These are phyloP conservation scores for Inga leiocalycina DNA, from an alignment of 306 rosid genomes.

Conservation along the genomic window DNA sequence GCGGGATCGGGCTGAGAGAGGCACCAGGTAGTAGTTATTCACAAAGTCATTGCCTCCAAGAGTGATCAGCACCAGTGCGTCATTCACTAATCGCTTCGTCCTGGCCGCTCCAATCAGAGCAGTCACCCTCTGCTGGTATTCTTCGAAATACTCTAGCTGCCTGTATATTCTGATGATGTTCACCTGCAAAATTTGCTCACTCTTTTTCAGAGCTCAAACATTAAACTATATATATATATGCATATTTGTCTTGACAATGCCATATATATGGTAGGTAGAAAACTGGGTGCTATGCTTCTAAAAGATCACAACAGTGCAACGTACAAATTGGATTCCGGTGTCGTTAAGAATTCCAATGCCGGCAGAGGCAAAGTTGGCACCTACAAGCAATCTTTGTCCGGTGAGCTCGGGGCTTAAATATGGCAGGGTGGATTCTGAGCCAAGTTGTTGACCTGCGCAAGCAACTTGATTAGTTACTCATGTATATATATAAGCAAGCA, in stretches of 20 bases:
- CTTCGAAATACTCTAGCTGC: conserved; percentile 58
- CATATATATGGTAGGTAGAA: no score
- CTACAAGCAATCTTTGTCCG: conserved; percentile 64
- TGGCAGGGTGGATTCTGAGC: conserved; percentile 69
- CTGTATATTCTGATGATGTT: conserved; percentile 66
- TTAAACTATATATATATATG: no score
- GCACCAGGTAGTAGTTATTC: conserved; percentile 76
- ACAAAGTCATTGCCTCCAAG: conserved; percentile 90
- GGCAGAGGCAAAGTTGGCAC: conserved; percentile 93
- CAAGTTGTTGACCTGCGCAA: conserved; percentile 59
- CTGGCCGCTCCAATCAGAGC: conserved; percentile 51
- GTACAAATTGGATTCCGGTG: conserved; percentile 82
- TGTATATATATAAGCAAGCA: background rate
- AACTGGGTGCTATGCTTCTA: no score
- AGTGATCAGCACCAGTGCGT: conserved; percentile 65
- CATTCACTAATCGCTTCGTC: conserved; percentile 45
- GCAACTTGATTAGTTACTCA: background rate
- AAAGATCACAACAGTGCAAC: background rate
- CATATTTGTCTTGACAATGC: no score
- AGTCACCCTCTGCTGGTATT: conserved; percentile 59
- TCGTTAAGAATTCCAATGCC: conserved; percentile 91
- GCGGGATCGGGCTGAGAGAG: conserved; percentile 77
- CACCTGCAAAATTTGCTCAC: conserved; percentile 39
- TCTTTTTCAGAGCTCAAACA: background rate
- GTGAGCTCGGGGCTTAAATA: conserved; percentile 66